Evolutionary conservation across 73 alveolate species (phyloP), one percentile per base, ranked within the genome.

Genomic region (Paramecium bursaria): DNA sequence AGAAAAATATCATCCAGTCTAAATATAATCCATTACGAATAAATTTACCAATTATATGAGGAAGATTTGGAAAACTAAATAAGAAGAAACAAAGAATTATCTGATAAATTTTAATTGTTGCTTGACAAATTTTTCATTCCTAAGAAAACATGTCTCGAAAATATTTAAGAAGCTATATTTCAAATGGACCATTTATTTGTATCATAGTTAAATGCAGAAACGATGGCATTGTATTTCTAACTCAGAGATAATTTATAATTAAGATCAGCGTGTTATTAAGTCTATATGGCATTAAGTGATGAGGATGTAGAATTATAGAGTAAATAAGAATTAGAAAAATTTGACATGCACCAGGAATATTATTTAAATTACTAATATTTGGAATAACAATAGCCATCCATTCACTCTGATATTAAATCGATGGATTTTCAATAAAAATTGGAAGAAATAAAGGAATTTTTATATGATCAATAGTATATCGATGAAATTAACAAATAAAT

Each of bases 261-360:
- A 21, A 67, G 82, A 67, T 42, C 53, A 39, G 44, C 60, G 15
- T 67, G 82, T 21, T 67, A 67, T 67, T 31, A 67, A 19, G 55
- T 67, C 0, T 33, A 39, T 4, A 21, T 39, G 11, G 22, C 53
- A 19, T 25, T 33, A 35, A 67, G 50, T 25, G 53, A 67, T 33
- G 2, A 67, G 35, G 82, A 67, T 67, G 39, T 67, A 15, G 82
- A 67, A 42, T 67, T 67, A 39, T 19, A 35, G 53, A 67, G 82
- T 11, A 67, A 13, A n/a, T 42, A 67, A 30, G 82, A 67, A 19
- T 25, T 67, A 35, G 55, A 31, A 15, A 42, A 67, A 47, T 25
- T 67, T 35, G 82, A 67, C 5, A 4, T 67, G 22, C 44, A 39
- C 44, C 33, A 67, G 23, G 53, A 67, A 39, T 67, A n/a, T 67